Conservation (phyloP, 108 stramenopile genomes). For the Nannochloropsis salina region DNA sequence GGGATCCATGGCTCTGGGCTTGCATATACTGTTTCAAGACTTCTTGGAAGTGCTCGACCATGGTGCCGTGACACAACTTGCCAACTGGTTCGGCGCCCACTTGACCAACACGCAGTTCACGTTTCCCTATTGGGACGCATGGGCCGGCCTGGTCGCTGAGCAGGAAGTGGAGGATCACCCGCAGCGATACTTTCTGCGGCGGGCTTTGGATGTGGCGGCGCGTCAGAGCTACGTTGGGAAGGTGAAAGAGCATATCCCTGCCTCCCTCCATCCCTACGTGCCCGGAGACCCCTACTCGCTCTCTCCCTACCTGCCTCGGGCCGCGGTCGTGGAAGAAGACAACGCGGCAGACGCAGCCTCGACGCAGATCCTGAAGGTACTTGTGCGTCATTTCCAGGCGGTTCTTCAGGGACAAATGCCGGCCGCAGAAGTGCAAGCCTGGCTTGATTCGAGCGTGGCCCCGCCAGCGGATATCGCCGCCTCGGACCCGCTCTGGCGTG, state of each 20-base stretch:
- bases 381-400: slow-evolving; percentile 9
- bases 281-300: background rate
- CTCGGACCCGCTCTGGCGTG: background rate
- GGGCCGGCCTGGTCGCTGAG: background rate
- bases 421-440: background rate
- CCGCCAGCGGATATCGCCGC: background rate
- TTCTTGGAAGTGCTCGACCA: background rate
- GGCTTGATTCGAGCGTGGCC: background rate
- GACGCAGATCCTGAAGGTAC: background rate
- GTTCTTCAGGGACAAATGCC: background rate
- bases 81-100: slow-evolving; percentile 7
- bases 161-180: background rate
- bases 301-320: background rate
- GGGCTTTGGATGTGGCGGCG: slow-evolving; percentile 7
- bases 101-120: background rate
- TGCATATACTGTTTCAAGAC: slow-evolving; percentile 7
- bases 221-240: background rate
- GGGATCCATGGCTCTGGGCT: background rate
- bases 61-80: background rate
- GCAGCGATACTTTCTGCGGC: background rate
- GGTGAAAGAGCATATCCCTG: background rate
- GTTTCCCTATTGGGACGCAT: background rate
- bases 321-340: background rate
- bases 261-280: background rate
- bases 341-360: background rate